Conservation (phyloP, 1,284 basidiomycete species). For the Leccinum insolens region DNA sequence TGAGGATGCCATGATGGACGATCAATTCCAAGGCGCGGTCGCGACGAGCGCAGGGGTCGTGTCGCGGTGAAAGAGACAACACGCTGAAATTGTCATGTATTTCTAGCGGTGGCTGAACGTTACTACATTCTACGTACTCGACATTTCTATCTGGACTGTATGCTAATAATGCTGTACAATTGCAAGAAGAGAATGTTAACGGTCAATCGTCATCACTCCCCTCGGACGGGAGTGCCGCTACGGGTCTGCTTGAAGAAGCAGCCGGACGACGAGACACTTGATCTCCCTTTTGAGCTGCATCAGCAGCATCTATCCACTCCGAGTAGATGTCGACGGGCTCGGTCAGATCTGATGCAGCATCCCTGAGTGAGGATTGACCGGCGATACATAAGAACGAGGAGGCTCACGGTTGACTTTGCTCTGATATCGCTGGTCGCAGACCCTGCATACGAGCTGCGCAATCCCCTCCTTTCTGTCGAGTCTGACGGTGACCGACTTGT, state of each 20-base stretch:
- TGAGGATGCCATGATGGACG: slow-evolving; percentile 64
- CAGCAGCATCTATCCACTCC: slow-evolving; percentile 91
- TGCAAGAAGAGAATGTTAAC: slow-evolving; percentile 10
- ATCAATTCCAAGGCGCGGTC: slow-evolving; percentile 21
- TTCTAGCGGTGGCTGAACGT: slow-evolving; percentile 35
- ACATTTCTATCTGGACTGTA: slow-evolving; percentile 7
- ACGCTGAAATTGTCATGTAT: slow-evolving; percentile 18
- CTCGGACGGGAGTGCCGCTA: slow-evolving; percentile 37
- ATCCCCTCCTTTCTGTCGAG: slow-evolving; percentile 84
- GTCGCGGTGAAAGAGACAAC: slow-evolving; percentile 27
- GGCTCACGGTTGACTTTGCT: slow-evolving; percentile 82
- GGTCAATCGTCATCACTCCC: slow-evolving; percentile 47
- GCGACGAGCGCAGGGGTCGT: slow-evolving; percentile 18
- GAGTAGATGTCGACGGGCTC: slow-evolving; percentile 91
- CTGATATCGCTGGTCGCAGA: slow-evolving; percentile 83
- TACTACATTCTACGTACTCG: slow-evolving; percentile 9
- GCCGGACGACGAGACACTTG: slow-evolving; percentile 51
- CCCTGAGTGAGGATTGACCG: slow-evolving; percentile 18
- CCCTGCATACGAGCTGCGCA: slow-evolving; percentile 74
- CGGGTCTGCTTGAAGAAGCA: slow-evolving; percentile 61
- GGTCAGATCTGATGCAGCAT: slow-evolving; percentile 59
- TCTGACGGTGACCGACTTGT: slow-evolving; percentile 85
- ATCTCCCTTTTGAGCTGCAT: slow-evolving; percentile 74
- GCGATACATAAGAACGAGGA: slow-evolving; percentile 6
- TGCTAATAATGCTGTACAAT: slow-evolving; percentile 27